Evolutionary conservation across 2,329 filamentous ascomycete species (phyloP).

Genomic region (Botrytis medusae): DNA sequence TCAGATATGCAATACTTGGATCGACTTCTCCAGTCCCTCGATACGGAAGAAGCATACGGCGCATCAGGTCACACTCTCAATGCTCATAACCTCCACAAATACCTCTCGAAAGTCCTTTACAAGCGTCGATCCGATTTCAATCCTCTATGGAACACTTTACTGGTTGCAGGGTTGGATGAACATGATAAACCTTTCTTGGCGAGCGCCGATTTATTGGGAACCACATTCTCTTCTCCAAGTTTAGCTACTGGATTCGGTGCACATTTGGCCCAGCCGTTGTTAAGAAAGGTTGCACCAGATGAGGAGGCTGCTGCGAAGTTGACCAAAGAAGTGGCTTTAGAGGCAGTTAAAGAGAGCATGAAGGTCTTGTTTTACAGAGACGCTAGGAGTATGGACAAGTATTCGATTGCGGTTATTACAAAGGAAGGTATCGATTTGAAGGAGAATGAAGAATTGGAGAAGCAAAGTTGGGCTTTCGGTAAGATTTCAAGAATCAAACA

Average conservation of each 20-base stretch:
- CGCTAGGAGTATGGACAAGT: constrained; percentile 85
- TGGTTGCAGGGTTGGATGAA: constrained; percentile 86
- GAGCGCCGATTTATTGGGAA: constrained; percentile 87
- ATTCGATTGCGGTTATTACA: constrained; percentile 87
- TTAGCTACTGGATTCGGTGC: constrained; percentile 92
- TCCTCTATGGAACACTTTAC: constrained; percentile 93
- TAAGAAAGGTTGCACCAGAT: constrained; percentile 80
- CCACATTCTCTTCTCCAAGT: constrained; percentile 83
- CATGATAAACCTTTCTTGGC: constrained; percentile 83
- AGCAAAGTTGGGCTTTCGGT: constrained; percentile 91
- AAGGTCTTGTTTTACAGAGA: constrained; percentile 98
- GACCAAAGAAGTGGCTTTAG: constrained; percentile 74
- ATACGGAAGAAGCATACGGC: constrained; percentile 83
- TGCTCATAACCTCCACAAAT: constrained; percentile 94
- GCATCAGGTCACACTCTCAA: constrained; percentile 60
- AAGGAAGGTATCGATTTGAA: constrained; percentile 84
- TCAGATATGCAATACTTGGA: constrained; percentile 99
- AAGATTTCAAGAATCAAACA: constrained; percentile 25
- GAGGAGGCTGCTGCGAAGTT: constrained; percentile 74
- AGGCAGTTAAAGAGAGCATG: constrained; percentile 88
- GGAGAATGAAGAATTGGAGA: constrained; percentile 83
- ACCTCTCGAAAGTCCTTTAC: constrained; percentile 95
- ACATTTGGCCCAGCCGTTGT: constrained; percentile 88
- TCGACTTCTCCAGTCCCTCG: constrained; percentile 82
- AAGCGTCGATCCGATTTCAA: constrained; percentile 93